Conservation (phyloP, 164 flowering plant genomes). For the Taxillus chinensis region DNA sequence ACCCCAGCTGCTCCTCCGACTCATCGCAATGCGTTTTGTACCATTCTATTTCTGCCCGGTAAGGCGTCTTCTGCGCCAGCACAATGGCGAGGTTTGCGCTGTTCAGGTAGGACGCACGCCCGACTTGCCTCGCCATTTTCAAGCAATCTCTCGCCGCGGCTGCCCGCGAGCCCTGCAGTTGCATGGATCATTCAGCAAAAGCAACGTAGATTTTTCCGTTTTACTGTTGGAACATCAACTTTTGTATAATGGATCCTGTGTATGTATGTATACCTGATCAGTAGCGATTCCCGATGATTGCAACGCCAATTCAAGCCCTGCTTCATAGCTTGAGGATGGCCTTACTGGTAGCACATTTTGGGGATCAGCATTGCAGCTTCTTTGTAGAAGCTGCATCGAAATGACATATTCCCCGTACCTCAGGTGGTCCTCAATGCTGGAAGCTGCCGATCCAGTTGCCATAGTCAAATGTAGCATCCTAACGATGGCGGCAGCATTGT, state of each 20-base stretch:
- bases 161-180: conserved; percentile 21
- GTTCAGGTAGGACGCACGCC: conserved; percentile 30
- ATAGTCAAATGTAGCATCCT: conserved; percentile 45
- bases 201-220: background rate
- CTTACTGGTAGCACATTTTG: conserved; percentile 14
- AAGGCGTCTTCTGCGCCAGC: conserved; percentile 37
- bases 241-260: too few species aligned
- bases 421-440: conserved; percentile 50
- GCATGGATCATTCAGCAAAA: too few species aligned
- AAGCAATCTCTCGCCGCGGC: conserved; percentile 33
- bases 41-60: conserved; percentile 73
- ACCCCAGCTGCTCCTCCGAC: conserved; percentile 48
- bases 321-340: conserved; percentile 37
- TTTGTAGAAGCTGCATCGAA: conserved; percentile 30
- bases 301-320: conserved; percentile 50
- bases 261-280: conserved; percentile 20
- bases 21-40: conserved; percentile 55
- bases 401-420: conserved; percentile 40
- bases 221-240: too few species aligned
- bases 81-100: conserved; percentile 39
- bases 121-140: conserved; percentile 34
- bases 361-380: conserved; percentile 11
- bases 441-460: conserved; percentile 13
- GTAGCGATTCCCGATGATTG: conserved; percentile 34
- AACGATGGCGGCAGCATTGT: conserved; percentile 31